A percentile compares a stretch with the other conserved stretches of the same genome.
Evolutionary conservation across 257 asterid genomes (phyloP).

Genomic region (Nicotiana undulata): DNA sequence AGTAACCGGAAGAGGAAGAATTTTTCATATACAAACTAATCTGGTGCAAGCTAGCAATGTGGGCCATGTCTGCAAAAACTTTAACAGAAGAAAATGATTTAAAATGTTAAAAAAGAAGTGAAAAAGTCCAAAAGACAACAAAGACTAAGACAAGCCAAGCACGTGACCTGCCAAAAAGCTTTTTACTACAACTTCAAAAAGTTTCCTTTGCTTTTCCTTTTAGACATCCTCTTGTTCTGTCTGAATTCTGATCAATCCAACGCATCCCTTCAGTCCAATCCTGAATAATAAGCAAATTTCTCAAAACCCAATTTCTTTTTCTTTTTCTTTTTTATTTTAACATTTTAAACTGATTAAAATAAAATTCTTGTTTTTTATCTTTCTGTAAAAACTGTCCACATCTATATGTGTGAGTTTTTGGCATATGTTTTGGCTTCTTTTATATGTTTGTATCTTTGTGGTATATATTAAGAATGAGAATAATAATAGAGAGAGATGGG

Average conservation of each 20-base stretch:
- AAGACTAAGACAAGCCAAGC: constrained; percentile 65
- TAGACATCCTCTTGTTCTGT: constrained; percentile 26
- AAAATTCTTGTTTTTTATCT: neutral
- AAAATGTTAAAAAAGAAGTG: neutral
- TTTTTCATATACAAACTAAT: neutral
- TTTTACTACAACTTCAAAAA: constrained; percentile 14
- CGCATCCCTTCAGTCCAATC: constrained; percentile 63
- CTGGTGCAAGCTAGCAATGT: neutral
- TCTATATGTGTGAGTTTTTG: constrained; percentile 50
- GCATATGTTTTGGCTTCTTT: constrained; percentile 58
- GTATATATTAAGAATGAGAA: constrained; percentile 3
- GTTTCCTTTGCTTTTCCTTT: neutral
- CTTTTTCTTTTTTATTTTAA: neutral
- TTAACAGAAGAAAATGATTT: constrained; percentile 36
- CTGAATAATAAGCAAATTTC: constrained; percentile 14
- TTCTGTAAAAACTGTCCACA: constrained; percentile 36
- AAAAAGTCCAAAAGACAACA: constrained; percentile 37
- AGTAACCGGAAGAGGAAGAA: neutral
- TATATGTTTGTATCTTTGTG: constrained; percentile 52
- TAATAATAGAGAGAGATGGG: neutral
- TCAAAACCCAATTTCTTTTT: constrained; percentile 8
- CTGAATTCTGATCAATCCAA: constrained; percentile 41
- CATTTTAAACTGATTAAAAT: neutral
- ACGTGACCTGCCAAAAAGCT: constrained; percentile 69
- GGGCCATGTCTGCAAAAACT: constrained; percentile 28